Conservation (phyloP, 192 early-diverging fungal genomes). For the Gonapodya prolifera region DNA sequence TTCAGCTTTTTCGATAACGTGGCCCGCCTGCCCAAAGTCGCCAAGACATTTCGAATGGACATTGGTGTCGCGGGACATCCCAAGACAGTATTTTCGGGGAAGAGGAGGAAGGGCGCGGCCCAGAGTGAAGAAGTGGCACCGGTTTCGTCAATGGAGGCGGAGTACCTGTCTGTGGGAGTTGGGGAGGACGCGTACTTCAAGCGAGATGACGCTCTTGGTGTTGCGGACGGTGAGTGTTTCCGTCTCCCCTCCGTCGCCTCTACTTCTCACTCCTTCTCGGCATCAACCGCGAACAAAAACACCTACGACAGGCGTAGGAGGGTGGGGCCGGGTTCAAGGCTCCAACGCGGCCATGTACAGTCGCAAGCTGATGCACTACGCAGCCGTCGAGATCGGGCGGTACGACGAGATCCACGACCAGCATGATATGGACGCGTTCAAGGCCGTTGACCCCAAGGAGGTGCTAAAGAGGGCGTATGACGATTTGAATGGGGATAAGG, state of each 20-base stretch:
- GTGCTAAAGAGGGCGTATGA: slow-evolving; percentile 71
- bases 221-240: neutral
- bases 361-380: slow-evolving; percentile 91
- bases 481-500: slow-evolving; percentile 55
- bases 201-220: slow-evolving; percentile 62
- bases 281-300: slow-evolving; percentile 60
- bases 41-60: neutral
- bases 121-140: neutral
- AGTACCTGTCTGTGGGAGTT: slow-evolving; percentile 27
- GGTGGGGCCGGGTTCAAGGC: slow-evolving; percentile 72
- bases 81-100: neutral
- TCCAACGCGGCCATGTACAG: slow-evolving; percentile 88
- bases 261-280: neutral
- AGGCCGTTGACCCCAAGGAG: slow-evolving; percentile 66
- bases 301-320: slow-evolving; percentile 92
- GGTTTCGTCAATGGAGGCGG: no score
- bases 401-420: slow-evolving; percentile 64
- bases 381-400: slow-evolving; percentile 64
- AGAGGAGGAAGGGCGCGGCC: neutral
- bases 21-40: neutral
- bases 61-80: neutral
- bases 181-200: slow-evolving; percentile 94
- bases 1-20: neutral
- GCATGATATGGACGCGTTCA: slow-evolving; percentile 56
- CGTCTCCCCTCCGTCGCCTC: neutral